Conservation (phyloP, 352 stramenopile genomes). For the Paralagenidium karlingii region DNA sequence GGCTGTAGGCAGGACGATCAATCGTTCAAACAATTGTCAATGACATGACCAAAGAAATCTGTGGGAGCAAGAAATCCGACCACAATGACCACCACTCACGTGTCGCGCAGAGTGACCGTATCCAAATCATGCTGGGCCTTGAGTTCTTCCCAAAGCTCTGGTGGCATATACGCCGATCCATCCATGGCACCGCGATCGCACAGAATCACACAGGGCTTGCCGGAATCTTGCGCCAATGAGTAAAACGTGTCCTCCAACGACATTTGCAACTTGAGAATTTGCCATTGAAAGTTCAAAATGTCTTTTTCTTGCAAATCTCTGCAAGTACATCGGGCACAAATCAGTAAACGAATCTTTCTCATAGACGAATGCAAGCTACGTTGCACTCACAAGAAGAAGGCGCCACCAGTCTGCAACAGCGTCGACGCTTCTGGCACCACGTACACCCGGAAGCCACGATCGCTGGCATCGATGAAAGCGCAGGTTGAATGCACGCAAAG, state of each 20-base stretch:
- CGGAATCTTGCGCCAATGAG: constrained; percentile 65
- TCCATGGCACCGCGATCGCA: constrained; percentile 96
- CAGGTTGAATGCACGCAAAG: neutral
- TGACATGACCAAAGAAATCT: neutral
- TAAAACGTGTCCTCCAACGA: constrained; percentile 76
- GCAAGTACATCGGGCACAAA: neutral
- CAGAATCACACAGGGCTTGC: constrained; percentile 84
- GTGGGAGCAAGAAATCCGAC: neutral
- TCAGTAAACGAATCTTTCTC: too few relatives aligned
- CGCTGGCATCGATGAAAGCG: constrained; percentile 12
- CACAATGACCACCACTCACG: constrained; percentile 17
- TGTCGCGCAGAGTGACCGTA: constrained; percentile 73
- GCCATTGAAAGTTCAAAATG: constrained; percentile 83
- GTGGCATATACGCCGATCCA: constrained; percentile 88
- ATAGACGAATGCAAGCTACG: neutral
- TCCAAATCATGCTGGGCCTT: constrained; percentile 70
- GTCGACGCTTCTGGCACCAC: constrained; percentile 93
- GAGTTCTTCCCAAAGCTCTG: constrained; percentile 83
- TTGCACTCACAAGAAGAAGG: constrained; percentile 60
- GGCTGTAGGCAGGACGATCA: constrained; percentile 16
- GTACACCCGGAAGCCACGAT: constrained; percentile 92
- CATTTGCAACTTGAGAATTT: constrained; percentile 78
- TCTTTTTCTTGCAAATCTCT: constrained; percentile 69
- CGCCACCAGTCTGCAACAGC: constrained; percentile 89
- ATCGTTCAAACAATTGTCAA: too few relatives aligned